Evolutionary conservation across 75 land plant species (phyloP), one percentile per base, ranked within the genome.

Genomic region (Picea sitchensis): DNA sequence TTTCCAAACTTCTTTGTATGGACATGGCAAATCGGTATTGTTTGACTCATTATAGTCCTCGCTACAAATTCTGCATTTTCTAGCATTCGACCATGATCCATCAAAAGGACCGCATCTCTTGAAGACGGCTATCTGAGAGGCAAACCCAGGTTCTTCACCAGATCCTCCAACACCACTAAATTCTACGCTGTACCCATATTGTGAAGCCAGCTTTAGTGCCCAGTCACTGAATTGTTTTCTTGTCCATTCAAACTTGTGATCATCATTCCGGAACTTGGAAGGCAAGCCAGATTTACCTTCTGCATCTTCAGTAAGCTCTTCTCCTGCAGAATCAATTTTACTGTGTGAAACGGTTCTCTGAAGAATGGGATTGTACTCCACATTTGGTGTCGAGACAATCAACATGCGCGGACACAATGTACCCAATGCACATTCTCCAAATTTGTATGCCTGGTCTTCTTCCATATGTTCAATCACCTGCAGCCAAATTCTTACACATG

Each of bases 401-500:
- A 96, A 88, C 62, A 91, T 54, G 73, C 63, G 78, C 11, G 99
- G 99, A 56, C 86, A 72, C 67, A 95, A 85, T 26, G 63, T 82
- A 65, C 93, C 89, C 76, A 97, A 80, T 26, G 85, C 90, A 23
- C 88, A 75, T 69, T 93, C 90, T 2, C 99, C 99, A 85, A 95
- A 90, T 75, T 82, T 83, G 30, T 18, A 59, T 62, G 98, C 91
- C 38, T 97, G 87, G 41, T 91, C 99, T 65, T 94, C 92, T 78
- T 93, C 92, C 99, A 97, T 97, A 67, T 97, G 99, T 68, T 97
- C 99, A 83, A 97, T 96, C 31, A 97, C 99, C 99, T 97, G 80
- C 44, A 65, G 36, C 20, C 36, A 44, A 80, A 8, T 79, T 3
- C 34, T 62, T 63, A 81, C 8, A 15, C 8, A 5, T 23, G 36